Percentiles rank a stretch among this genome's conserved stretches.
Conservation (phyloP, 768 basidiomycete genomes). For the Clitopilus hobsonii region DNA sequence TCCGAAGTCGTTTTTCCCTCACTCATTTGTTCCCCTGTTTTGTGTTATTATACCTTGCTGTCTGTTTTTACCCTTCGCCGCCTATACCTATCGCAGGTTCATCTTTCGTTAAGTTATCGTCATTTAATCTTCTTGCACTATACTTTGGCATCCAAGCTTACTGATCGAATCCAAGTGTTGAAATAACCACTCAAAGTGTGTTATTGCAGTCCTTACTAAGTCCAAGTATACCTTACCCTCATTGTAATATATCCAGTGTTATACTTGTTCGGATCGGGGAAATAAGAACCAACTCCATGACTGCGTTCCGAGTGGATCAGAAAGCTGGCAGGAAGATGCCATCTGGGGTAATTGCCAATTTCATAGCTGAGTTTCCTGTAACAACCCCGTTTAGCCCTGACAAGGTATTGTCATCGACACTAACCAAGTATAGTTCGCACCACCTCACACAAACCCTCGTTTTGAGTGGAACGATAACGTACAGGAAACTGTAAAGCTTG, state of each 20-base stretch:
- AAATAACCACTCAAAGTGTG: too few species aligned
- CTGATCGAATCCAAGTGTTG: not conserved
- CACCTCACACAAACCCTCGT: not conserved
- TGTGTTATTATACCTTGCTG: constrained; percentile 3
- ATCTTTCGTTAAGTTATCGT: not conserved
- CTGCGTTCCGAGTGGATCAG: not conserved
- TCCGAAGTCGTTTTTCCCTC: not conserved
- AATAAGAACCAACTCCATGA: not conserved
- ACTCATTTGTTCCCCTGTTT: not conserved
- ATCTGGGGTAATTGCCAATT: not conserved
- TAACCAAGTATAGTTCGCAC: not conserved
- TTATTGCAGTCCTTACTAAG: not conserved
- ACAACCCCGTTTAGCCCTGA: not conserved
- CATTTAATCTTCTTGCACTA: constrained; percentile 1
- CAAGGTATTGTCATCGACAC: not conserved
- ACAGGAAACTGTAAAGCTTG: not conserved
- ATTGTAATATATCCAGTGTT: not conserved
- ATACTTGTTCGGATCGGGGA: constrained; percentile 1
- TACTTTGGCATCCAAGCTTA: not conserved
- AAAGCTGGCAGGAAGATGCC: not conserved
- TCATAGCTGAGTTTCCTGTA: not conserved
- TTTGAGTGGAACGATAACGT: not conserved
- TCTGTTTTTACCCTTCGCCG: constrained; percentile 6
- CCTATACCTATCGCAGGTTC: constrained; percentile 5
- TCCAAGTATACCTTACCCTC: not conserved